phyloP scores from a whole-genome alignment of 1,284 basidiomycete species.

The Cryptococcus deneoformans region DNA sequence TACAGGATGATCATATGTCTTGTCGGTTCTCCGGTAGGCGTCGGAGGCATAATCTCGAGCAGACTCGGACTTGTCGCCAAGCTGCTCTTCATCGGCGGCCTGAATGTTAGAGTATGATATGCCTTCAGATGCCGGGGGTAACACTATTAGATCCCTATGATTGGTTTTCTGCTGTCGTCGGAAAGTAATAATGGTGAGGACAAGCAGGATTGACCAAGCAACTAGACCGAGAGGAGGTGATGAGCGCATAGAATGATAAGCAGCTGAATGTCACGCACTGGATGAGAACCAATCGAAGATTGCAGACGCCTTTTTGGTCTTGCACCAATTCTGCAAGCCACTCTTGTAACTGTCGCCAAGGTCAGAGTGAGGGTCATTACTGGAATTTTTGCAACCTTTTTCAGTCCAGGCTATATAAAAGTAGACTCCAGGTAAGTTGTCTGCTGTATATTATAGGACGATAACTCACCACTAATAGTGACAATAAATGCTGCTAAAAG shows the following conservation, averaged over 20 bases:
- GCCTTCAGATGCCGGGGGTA: slow-evolving; percentile 26
- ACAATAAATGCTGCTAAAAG: slow-evolving; percentile 65
- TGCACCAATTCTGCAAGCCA: slow-evolving; percentile 74
- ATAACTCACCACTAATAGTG: slow-evolving; percentile 31
- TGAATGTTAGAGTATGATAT: slow-evolving; percentile 27
- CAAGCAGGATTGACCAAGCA: slow-evolving; percentile 33
- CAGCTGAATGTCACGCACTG: background rate
- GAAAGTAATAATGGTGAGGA: slow-evolving; percentile 33
- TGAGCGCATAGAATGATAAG: background rate
- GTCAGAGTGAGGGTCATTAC: slow-evolving; percentile 66
- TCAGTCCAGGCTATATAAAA: slow-evolving; percentile 21
- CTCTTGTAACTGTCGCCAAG: slow-evolving; percentile 67
- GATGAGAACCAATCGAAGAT: slow-evolving; percentile 71
- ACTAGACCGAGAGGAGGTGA: slow-evolving; percentile 1
- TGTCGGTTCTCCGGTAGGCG: background rate
- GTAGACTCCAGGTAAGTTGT: background rate
- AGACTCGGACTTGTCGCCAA: slow-evolving; percentile 24
- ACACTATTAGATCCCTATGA: slow-evolving; percentile 34
- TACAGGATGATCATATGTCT: background rate
- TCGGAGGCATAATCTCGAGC: background rate
- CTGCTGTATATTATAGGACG: background rate
- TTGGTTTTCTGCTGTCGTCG: slow-evolving; percentile 24
- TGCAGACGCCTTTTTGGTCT: slow-evolving; percentile 82
- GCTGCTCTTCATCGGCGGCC: slow-evolving; percentile 26
- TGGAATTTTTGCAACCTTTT: slow-evolving; percentile 73